These are phyloP conservation scores for Solanum boliviense DNA, from an alignment of 257 asterid species.

Conservation along the genomic window DNA sequence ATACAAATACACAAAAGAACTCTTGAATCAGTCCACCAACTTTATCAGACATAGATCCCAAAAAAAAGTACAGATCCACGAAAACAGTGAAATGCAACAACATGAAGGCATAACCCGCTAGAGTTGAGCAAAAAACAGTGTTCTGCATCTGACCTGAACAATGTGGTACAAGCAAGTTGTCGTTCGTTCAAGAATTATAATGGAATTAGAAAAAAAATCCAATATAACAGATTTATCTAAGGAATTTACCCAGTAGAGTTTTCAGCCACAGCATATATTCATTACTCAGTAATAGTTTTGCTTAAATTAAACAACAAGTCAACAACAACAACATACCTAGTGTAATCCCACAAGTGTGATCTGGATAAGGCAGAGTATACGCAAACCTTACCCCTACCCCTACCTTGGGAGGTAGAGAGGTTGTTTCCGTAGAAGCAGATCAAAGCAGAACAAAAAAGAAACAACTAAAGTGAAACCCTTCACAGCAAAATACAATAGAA, in stretches of 20 bases:
- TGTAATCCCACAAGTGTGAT: not conserved
- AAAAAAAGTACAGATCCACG: not conserved
- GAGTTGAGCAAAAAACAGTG: not conserved
- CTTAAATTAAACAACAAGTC: not conserved
- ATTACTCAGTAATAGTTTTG: not conserved
- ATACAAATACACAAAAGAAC: not conserved
- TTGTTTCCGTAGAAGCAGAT: not conserved
- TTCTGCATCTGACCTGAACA: not conserved
- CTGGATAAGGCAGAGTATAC: not conserved
- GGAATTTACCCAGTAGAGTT: not conserved
- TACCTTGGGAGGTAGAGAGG: not conserved
- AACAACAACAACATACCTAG: not conserved
- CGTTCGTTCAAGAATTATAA: not conserved
- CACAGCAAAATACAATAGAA: not conserved
- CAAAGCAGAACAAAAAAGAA: not conserved
- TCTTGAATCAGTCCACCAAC: not conserved
- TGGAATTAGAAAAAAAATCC: not conserved
- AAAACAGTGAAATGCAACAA: not conserved
- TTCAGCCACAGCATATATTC: not conserved
- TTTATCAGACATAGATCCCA: not conserved
- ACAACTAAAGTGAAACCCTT: not conserved
- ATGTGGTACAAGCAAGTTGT: not conserved
- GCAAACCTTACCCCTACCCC: not conserved
- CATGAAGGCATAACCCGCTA: not conserved
- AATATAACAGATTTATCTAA: not conserved